Base-by-base conservation (phyloP, 2,329 filamentous ascomycete species). In the Xylaria sp. region DNA sequence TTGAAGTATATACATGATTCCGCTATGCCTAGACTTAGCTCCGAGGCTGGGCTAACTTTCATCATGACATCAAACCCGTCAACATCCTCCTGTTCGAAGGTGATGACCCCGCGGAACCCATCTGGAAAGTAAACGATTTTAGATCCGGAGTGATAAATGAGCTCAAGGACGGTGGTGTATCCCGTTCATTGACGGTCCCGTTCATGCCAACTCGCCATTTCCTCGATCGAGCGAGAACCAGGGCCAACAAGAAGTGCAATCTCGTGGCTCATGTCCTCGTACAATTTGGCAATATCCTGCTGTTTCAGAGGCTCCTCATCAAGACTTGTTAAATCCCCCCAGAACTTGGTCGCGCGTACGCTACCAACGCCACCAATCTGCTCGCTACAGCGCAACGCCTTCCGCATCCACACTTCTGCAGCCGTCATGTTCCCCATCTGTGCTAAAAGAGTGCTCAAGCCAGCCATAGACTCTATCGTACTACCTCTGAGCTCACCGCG, bases 161-260 rank as follows among this genome's bases (percentile, higher is more conserved):
- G 34, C 2, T 36, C 7, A 36, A 11, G 11, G 34, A 36, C 34
- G 8, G 34, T 53, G 24, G 30, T 53, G 48, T 30, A 5, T 30
- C 12, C 21, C 6, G 21, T 30, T 53, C 48, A 53, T 53, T 53
- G 21, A 17, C 24, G 48, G 30, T 53, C 48, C 48, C 48, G 48
- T 53, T 53, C 48, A 30, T 30, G 48, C 48, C 48, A 32, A 53
- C 48, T 32, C 48, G 48, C 32, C 48, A 53, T 53, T 53, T 53
- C 48, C 7, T 53, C 48, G 48, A 53, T 53, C 21, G 48, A 53
- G 48, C 48, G 48, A 32, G 48, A 53, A 53, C 48, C 48, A 21
- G 48, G 48, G 30, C 48, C 48, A 30, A 53, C 48, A 53, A 53
- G 48, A 8, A 53, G 48, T 53, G 48, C 21, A 17, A 53, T 53